Conservation (phyloP, 75 land plant genomes). For the Sequoiadendron giganteum region DNA sequence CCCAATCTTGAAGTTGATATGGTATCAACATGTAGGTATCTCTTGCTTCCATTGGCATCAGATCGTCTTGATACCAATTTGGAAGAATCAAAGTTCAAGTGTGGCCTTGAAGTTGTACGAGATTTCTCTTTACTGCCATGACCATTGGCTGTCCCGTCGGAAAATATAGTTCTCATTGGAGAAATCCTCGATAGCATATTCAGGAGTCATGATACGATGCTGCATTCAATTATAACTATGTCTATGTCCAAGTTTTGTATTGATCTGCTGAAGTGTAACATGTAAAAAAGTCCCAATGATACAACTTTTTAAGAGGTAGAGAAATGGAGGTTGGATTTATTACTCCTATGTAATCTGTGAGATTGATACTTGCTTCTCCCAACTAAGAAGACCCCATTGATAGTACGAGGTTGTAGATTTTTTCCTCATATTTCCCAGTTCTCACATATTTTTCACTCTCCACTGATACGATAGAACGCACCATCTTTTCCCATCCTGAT, state of each 20-base stretch:
- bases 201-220: not conserved
- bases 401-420: slow-evolving; percentile 55
- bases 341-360: slow-evolving; percentile 61
- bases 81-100: not conserved
- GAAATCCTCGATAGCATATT: not conserved
- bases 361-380: slow-evolving; percentile 71
- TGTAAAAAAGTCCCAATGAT: slow-evolving; percentile 39
- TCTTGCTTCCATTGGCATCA: slow-evolving; percentile 20
- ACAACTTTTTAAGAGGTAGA: slow-evolving; percentile 61
- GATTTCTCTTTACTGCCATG: slow-evolving; percentile 12
- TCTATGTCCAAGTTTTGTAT: not conserved
- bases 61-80: slow-evolving; percentile 10
- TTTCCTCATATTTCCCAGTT: slow-evolving; percentile 55
- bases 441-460: slow-evolving; percentile 45
- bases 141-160: not conserved
- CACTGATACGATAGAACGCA: slow-evolving; percentile 56
- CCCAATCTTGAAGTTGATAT: slow-evolving; percentile 49
- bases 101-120: not conserved
- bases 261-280: slow-evolving; percentile 7
- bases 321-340: slow-evolving; percentile 44
- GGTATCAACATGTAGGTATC: slow-evolving; percentile 38
- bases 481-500: slow-evolving; percentile 55
- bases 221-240: not conserved
- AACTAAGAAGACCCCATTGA: slow-evolving; percentile 63
- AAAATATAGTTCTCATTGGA: slow-evolving; percentile 2